A percentile compares a stretch with the other conserved stretches of the same genome.
Evolutionary conservation across 106 monocot genomes (phyloP).

Genomic region (Hemerocallis citrina): DNA sequence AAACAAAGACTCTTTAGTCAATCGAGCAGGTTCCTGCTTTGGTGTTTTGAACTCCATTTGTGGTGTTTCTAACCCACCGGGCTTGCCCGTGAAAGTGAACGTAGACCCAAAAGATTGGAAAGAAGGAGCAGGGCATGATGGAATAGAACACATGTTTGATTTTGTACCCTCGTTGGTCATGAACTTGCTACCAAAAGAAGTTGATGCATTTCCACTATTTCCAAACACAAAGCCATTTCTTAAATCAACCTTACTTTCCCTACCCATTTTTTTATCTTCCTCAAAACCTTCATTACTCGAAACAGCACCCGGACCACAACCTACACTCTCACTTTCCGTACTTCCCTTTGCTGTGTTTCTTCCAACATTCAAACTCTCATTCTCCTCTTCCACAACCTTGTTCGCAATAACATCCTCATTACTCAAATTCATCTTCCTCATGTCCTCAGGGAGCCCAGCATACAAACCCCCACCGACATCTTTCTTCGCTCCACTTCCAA

Average conservation of each 20-base stretch:
- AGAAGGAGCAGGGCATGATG: not conserved
- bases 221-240: constrained; percentile 9
- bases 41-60: constrained; percentile 21
- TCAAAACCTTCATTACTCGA: constrained; percentile 6
- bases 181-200: constrained; percentile 13
- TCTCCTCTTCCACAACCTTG: not conserved
- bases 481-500: constrained; percentile 1
- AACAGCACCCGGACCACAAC: not conserved
- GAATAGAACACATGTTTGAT: constrained; percentile 12
- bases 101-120: constrained; percentile 1
- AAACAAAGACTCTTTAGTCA: constrained; percentile 31
- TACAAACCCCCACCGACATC: constrained; percentile 3
- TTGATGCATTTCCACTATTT: not conserved
- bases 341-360: not conserved
- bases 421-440: constrained; percentile 37
- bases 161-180: constrained; percentile 5
- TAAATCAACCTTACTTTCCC: not conserved
- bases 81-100: constrained; percentile 24
- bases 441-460: constrained; percentile 31
- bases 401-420: not conserved
- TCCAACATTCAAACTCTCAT: not conserved
- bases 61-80: constrained; percentile 14
- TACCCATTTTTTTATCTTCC: not conserved
- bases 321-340: not conserved
- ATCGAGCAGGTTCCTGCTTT: constrained; percentile 16